These are phyloP conservation scores for Dentipellis sp. DNA, from an alignment of 768 basidiomycete genomes.

Conservation along the genomic window DNA sequence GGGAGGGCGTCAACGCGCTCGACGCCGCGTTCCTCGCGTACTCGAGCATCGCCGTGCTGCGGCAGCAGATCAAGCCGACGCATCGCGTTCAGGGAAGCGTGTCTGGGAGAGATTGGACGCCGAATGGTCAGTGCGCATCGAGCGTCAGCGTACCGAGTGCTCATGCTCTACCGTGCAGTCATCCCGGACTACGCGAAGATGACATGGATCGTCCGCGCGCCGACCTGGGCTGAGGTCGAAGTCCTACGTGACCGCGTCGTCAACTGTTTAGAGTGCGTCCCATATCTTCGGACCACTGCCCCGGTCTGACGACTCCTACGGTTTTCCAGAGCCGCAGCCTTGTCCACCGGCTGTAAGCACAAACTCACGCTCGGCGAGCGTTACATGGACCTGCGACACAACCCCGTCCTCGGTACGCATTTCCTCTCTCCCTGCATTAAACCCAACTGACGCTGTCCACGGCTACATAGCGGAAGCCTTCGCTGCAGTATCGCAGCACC, in stretches of 20 bases:
- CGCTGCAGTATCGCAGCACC: constrained; percentile 7
- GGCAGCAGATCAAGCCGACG: constrained; percentile 82
- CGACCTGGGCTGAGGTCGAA: constrained; percentile 46
- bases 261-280: constrained; percentile 61
- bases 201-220: constrained; percentile 64
- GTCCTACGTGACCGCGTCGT: constrained; percentile 48
- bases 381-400: constrained; percentile 12
- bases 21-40: constrained; percentile 87
- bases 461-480: constrained; percentile 9
- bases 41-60: constrained; percentile 63
- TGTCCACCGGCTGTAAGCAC: neutral
- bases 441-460: neutral
- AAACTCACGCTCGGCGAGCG: neutral
- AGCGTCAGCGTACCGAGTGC: no score
- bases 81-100: constrained; percentile 75
- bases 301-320: neutral
- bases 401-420: constrained; percentile 14
- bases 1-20: constrained; percentile 82
- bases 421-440: neutral
- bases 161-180: constrained; percentile 31
- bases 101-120: constrained; percentile 54
- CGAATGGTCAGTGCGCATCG: constrained; percentile 45
- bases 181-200: constrained; percentile 79
- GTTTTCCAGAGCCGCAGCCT: neutral
- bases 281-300: neutral